Evolutionary conservation across 2,329 filamentous ascomycete species (phyloP), one percentile per base, ranked within the genome.

Genomic region (Fusarium penzigii): DNA sequence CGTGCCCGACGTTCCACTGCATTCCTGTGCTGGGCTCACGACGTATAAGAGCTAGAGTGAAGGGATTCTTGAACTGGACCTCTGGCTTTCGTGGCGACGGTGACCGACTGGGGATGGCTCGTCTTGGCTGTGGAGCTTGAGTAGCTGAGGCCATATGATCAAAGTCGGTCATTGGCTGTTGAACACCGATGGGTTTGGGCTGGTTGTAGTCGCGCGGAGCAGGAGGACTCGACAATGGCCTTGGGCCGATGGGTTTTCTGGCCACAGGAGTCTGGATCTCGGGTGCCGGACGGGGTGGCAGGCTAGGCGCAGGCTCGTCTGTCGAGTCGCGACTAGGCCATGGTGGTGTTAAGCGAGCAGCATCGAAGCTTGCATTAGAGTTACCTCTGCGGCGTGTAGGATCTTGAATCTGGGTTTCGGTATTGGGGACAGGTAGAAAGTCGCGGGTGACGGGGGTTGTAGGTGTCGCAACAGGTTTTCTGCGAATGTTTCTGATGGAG

Each of bases 1-100:
- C 79, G 49, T 78, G 84, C 17, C 85, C 89, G 12, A 92, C 80
- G 64, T 92, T 92, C 87, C 88, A 91, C 68, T 92, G 89, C 49
- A 78, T 78, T 8, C 84, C 84, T 9, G 85, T 83, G 17, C 80
- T 77, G 1, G 87, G 87, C 66, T 92, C 86, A 57, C 88, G 82
- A n/a, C 89, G 85, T 62, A 92, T 90, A 13, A 92, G 70, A 0
- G 84, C 86, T 13, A 85, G 71, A 2, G 76, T 78, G 56, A 83
- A 84, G 0, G 80, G 76, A 0, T 71, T 68, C 43, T 73, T 68
- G 46, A 72, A 68, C 7, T 68, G 60, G 17, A 63, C 60, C 2
- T 61, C 61, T 36, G 58, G 65, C 47, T 72, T 75, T 20, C 57
- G 65, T 3, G 75, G 75, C 1, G 75, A 77, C 0, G 70, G 68